phyloP scores from a whole-genome alignment of 768 basidiomycete species.

The Sarcodon sp. region DNA sequence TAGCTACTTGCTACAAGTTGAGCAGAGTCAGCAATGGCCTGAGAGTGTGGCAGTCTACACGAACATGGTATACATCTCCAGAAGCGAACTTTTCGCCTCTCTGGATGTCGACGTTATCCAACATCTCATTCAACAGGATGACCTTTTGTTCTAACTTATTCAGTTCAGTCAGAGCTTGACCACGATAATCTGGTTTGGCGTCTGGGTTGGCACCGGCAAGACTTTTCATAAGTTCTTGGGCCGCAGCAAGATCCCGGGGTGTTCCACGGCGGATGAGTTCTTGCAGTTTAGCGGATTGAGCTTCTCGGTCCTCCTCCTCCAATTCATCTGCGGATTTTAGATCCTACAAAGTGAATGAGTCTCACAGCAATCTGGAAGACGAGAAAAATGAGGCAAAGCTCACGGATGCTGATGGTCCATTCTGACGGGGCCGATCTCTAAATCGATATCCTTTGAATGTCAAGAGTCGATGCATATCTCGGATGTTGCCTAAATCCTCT shows the following conservation, averaged over 20 bases:
- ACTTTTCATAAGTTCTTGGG: slow-evolving; percentile 95
- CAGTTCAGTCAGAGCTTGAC: slow-evolving; percentile 80
- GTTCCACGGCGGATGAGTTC: slow-evolving; percentile 94
- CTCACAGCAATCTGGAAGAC: background rate
- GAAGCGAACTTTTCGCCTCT: slow-evolving; percentile 69
- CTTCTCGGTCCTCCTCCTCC: slow-evolving; percentile 89
- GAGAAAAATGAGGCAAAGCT: slow-evolving; percentile 9
- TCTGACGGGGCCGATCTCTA: slow-evolving; percentile 31
- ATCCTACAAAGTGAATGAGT: slow-evolving; percentile 31
- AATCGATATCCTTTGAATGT: slow-evolving; percentile 89
- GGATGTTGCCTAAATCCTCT: slow-evolving; percentile 91
- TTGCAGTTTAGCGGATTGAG: slow-evolving; percentile 96
- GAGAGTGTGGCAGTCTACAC: slow-evolving; percentile 12
- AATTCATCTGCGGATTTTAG: slow-evolving; percentile 94
- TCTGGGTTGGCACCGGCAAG: slow-evolving; percentile 94
- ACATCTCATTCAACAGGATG: slow-evolving; percentile 91
- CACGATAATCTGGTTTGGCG: slow-evolving; percentile 85
- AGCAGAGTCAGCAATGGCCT: slow-evolving; percentile 1
- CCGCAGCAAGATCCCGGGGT: slow-evolving; percentile 87
- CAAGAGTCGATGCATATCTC: slow-evolving; percentile 93
- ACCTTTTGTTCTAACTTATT: slow-evolving; percentile 94
- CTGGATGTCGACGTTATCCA: slow-evolving; percentile 74
- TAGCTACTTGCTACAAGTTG: slow-evolving; percentile 68
- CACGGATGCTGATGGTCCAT: slow-evolving; percentile 26
- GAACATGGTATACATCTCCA: slow-evolving; percentile 88